A percentile compares a stretch with the other conserved stretches of the same genome.
phyloP scores from a whole-genome alignment of 495 filamentous ascomycete genomes.

The Daldinia childiae region DNA sequence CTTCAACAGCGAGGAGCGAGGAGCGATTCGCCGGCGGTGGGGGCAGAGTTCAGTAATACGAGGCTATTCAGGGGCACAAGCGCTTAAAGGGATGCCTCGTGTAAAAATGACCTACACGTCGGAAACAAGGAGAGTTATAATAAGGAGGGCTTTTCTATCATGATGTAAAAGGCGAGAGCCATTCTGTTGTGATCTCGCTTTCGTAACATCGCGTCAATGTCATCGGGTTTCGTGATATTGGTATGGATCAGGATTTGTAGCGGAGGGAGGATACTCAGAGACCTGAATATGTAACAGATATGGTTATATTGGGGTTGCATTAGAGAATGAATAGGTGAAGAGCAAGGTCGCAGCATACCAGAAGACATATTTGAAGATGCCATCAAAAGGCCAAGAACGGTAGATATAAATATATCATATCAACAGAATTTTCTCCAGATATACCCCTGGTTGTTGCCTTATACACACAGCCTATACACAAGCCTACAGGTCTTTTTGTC shows the following conservation, averaged over 20 bases:
- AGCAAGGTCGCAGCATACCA: not conserved
- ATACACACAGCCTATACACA: not conserved
- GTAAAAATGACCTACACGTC: not conserved
- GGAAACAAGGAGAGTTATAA: not conserved
- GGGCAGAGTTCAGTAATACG: not conserved
- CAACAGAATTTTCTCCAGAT: not conserved
- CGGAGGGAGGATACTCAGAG: not conserved
- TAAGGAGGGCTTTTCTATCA: not conserved
- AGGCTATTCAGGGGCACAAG: constrained; percentile 4
- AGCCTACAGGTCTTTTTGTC: not conserved
- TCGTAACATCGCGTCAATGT: not conserved
- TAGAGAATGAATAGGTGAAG: not conserved
- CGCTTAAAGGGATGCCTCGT: not conserved
- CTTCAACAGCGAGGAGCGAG: not conserved
- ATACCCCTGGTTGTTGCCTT: not conserved
- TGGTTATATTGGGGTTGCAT: not conserved
- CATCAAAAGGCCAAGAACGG: not conserved
- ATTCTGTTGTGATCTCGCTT: not conserved
- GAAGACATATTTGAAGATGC: not conserved
- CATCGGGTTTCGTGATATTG: not conserved
- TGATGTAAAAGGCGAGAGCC: not conserved
- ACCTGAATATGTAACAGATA: not conserved
- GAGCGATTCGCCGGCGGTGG: not conserved
- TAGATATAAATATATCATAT: not conserved
- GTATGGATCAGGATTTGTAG: not conserved